These are phyloP conservation scores for Chrysopogon serrulatus DNA, from an alignment of 176 grass and related monocot genomes.

Conservation along the genomic window DNA sequence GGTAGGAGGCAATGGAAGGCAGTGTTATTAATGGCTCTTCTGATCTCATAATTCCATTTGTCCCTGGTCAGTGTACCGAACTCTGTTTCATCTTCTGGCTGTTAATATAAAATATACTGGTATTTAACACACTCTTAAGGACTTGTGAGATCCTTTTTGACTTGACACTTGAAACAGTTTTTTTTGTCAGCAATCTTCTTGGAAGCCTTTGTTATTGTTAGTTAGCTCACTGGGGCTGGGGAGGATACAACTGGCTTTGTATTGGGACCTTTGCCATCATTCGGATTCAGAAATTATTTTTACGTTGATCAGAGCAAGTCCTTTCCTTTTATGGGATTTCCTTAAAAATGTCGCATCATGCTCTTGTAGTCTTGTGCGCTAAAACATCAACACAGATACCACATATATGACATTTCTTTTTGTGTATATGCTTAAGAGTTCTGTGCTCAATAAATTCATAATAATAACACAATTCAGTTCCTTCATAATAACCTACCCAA, in stretches of 20 bases:
- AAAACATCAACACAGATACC: not conserved
- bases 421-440: not conserved
- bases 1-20: not conserved
- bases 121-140: not conserved
- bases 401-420: not conserved
- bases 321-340: not conserved
- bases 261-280: not conserved
- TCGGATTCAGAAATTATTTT: not conserved
- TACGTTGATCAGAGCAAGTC: not conserved
- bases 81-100: not conserved
- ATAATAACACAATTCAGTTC: not conserved
- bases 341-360: not conserved
- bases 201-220: not conserved
- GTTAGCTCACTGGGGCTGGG: not conserved
- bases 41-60: not conserved
- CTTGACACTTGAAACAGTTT: conserved; percentile 3
- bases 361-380: not conserved
- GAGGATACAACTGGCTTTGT: not conserved
- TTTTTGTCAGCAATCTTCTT: not conserved
- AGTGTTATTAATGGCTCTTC: not conserved
- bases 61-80: not conserved
- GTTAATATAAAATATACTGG: not conserved
- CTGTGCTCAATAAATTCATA: not conserved
- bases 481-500: not conserved
- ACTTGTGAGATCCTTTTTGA: not conserved